Base-by-base conservation (phyloP, 768 basidiomycete species). In the Myochromella boudieri region DNA sequence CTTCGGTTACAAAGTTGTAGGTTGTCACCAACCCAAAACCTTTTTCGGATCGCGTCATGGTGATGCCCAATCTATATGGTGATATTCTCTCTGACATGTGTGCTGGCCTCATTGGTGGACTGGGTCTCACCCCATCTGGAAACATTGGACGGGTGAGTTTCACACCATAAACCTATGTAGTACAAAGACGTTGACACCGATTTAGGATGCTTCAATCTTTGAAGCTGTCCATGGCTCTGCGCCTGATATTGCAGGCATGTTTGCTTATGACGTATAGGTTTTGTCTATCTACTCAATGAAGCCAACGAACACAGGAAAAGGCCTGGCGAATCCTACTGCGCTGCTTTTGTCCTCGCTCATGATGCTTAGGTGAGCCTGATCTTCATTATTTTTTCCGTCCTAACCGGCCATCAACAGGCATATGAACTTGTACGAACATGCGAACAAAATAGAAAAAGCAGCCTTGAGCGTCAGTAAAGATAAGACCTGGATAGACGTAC, bases 191-290 rank as follows among this genome's bases (percentile, higher is more conserved):
- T 27, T 25, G 21, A 17, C 5, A 29, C 3, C 59, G 26, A 17
- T 34, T 29, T 48, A 93, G 88, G 94, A 97, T 68, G 97, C 97
- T 27, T 97, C 95, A 45, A 99, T 99, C 67, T 99, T 98, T 59
- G 97, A 99, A 73, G 97, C 97, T 52, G 97, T 99, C 9, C 97
- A 99, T 70, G 97, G 97, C 46, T 97, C 95, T 15, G 97, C 97
- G 6, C 95, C 97, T n/a, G 97, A 98, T 67, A 99, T 98, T 63
- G 95, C 91, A 55, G 95, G 91, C 74, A 71, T 62, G 74, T 69
- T 40, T 55, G 6, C 9, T 21, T 31, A 42, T 9, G 11, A 38
- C n/a, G n/a, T n/a, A n/a, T n/a, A n/a, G n/a, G n/a, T n/a, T 26
- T 27, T 24, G 27, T 33, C 27, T 24, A 17, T 20, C 12, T 11